Conservation (phyloP, 441 rosid genomes). For the Populus hybrid region DNA sequence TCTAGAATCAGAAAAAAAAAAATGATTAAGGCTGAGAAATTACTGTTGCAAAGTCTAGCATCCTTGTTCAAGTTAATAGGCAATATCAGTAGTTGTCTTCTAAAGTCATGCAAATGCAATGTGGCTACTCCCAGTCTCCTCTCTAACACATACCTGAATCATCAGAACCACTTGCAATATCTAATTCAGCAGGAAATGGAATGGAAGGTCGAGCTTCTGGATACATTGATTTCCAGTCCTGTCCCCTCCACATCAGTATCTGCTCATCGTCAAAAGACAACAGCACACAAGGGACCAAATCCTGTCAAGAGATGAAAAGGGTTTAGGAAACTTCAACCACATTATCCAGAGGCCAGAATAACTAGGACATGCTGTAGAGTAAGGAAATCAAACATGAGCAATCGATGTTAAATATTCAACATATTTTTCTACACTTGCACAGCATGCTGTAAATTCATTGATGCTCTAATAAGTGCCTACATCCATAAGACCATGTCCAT, state of each 20-base stretch:
- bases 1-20: no score
- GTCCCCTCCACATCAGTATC: constrained; percentile 90
- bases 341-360: background rate
- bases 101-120: background rate
- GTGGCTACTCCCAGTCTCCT: background rate
- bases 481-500: background rate
- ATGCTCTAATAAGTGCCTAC: background rate
- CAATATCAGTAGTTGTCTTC: background rate
- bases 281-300: constrained; percentile 85
- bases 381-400: background rate
- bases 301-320: constrained; percentile 39
- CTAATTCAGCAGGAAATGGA: constrained; percentile 28
- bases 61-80: background rate
- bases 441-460: background rate
- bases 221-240: constrained; percentile 71
- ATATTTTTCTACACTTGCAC: background rate
- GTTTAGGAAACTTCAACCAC: background rate
- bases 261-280: constrained; percentile 89
- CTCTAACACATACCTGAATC: constrained; percentile 40
- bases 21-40: background rate
- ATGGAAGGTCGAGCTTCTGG: constrained; percentile 28
- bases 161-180: constrained; percentile 21
- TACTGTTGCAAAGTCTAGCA: background rate
- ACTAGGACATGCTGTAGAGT: background rate
- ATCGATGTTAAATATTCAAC: background rate